Percentiles rank a stretch among this genome's conserved stretches.
phyloP scores from a whole-genome alignment of 1,284 basidiomycete genomes.

The Grifola frondosa region DNA sequence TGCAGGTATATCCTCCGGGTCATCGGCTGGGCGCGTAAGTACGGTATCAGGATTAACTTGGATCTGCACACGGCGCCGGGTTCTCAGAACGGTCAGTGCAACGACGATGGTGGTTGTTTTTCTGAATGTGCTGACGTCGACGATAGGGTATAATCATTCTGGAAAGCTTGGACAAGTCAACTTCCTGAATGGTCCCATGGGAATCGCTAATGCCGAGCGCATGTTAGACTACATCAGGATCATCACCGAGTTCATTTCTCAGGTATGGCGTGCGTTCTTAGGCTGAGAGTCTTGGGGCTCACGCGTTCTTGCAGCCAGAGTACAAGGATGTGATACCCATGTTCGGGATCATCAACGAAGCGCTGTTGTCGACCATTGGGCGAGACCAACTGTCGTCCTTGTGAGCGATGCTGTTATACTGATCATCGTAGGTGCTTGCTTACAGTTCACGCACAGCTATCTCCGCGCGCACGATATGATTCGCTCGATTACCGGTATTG shows the following conservation, averaged over 20 bases:
- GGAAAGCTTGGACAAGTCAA: conserved; percentile 49
- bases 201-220: conserved; percentile 61
- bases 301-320: conserved; percentile 32
- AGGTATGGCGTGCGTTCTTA: conserved; percentile 25
- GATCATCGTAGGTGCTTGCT: conserved; percentile 10
- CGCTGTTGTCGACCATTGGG: conserved; percentile 39
- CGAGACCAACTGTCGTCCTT: conserved; percentile 36
- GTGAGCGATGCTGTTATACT: conserved; percentile 23
- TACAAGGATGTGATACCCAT: conserved; percentile 51
- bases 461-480: conserved; percentile 53
- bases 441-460: conserved; percentile 60
- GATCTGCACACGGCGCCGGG: conserved; percentile 84
- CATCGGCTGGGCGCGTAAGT: conserved; percentile 84
- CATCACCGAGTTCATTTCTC: conserved; percentile 59
- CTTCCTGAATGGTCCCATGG: conserved; percentile 64
- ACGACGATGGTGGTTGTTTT: conserved; percentile 12
- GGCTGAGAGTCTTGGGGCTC: not conserved
- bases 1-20: conserved; percentile 72
- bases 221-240: conserved; percentile 57
- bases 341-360: conserved; percentile 44
- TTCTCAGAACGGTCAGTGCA: conserved; percentile 62
- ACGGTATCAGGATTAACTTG: conserved; percentile 82
- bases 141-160: conserved; percentile 49
- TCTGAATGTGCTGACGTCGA: not conserved
- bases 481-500: conserved; percentile 54